These are phyloP conservation scores for Rhipidocladum racemiflorum DNA, from an alignment of 176 grass and related monocot species.

Conservation along the genomic window DNA sequence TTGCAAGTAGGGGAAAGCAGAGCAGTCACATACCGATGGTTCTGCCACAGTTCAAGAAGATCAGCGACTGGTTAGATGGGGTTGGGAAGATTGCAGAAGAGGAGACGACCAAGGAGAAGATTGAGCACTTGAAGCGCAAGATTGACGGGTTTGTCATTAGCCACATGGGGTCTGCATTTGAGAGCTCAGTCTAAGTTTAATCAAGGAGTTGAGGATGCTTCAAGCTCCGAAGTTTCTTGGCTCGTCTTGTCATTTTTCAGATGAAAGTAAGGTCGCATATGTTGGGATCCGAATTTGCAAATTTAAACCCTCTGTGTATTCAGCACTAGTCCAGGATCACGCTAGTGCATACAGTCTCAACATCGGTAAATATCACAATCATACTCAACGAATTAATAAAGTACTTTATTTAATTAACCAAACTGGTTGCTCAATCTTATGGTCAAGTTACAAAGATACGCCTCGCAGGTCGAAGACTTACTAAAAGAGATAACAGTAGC, in stretches of 20 bases:
- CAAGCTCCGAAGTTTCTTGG: neutral
- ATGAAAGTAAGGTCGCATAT: neutral
- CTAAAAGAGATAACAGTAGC: too few relatives aligned
- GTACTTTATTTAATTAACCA: too few relatives aligned
- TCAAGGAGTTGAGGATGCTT: constrained; percentile 26
- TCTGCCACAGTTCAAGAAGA: constrained; percentile 76
- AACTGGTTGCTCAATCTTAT: too few relatives aligned
- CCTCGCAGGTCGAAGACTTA: too few relatives aligned
- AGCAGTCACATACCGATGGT: constrained; percentile 52
- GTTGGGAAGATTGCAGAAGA: constrained; percentile 55
- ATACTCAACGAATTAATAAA: too few relatives aligned
- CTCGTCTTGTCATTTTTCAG: neutral
- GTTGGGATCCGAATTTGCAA: too few relatives aligned
- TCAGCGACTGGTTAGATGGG: constrained; percentile 85
- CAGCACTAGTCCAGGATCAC: too few relatives aligned
- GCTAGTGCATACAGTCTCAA: too few relatives aligned
- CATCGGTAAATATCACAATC: too few relatives aligned
- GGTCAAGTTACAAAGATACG: too few relatives aligned
- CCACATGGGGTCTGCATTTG: constrained; percentile 73
- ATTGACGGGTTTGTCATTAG: constrained; percentile 87
- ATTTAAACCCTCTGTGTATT: too few relatives aligned
- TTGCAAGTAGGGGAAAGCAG: constrained; percentile 39
- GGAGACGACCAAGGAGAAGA: constrained; percentile 55
- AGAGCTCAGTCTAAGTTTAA: constrained; percentile 52
- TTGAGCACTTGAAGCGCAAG: constrained; percentile 68